These are phyloP conservation scores for Daldinia vernicosa DNA, from an alignment of 495 filamentous ascomycete species.

Conservation along the genomic window DNA sequence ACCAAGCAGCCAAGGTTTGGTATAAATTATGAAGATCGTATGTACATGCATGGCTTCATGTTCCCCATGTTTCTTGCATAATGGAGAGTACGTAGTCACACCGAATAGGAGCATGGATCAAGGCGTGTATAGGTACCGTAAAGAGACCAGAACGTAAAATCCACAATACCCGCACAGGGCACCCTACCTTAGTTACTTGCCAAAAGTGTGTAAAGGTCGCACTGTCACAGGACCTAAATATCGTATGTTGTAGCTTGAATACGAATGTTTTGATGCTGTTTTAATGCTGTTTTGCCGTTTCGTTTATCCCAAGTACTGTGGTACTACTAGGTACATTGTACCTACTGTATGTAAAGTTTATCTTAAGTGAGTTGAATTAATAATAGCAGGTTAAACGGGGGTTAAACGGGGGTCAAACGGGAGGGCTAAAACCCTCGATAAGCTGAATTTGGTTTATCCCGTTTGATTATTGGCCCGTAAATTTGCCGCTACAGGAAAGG, in stretches of 20 bases:
- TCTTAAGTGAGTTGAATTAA: background rate
- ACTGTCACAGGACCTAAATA: background rate
- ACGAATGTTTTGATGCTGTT: background rate
- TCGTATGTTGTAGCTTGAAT: slow-evolving; percentile 2
- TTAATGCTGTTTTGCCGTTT: background rate
- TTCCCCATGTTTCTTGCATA: slow-evolving; percentile 20
- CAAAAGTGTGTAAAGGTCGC: background rate
- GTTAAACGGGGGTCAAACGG: background rate
- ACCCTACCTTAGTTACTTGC: background rate
- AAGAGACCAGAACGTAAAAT: background rate
- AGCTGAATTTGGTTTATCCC: slow-evolving; percentile 9
- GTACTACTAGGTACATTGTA: background rate
- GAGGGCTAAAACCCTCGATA: slow-evolving; percentile 39
- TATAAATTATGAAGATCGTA: slow-evolving; percentile 20
- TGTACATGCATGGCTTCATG: slow-evolving; percentile 20
- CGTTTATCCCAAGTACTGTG: background rate
- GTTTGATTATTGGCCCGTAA: slow-evolving; percentile 16
- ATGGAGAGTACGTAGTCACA: slow-evolving; percentile 28
- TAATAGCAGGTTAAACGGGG: background rate
- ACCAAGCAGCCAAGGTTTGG: background rate
- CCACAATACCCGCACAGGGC: slow-evolving; percentile 6
- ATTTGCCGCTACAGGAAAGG: slow-evolving; percentile 23
- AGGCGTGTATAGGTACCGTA: background rate
- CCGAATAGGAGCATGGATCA: slow-evolving; percentile 22
- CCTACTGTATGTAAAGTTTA: background rate